Base-by-base conservation (phyloP, 805 yeast genomes). In the Saccharomyces paradoxus region DNA sequence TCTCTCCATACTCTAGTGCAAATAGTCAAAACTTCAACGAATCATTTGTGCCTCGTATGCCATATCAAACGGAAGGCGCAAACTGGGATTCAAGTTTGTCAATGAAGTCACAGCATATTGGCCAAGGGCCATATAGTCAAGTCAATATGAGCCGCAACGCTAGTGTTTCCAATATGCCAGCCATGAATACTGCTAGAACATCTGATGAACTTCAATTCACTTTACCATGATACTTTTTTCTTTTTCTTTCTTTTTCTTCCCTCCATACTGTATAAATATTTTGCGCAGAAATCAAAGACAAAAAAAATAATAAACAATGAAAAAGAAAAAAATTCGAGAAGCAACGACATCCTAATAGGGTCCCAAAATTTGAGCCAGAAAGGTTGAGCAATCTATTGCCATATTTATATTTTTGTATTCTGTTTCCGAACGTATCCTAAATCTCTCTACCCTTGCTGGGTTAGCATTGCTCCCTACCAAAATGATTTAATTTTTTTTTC, bases 401-500 rank as follows among this genome's bases (percentile, higher is more conserved):
- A 17, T 17, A 17, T 17, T 17, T 37, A 9, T 21, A 22, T 6
- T 37, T 37, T 37, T 37, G 44, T 37, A 37, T 37, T 37, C 22
- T 37, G 12, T 9, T 10, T 21, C 22, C 13, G 7, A 37, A 37
- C 24, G 22, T 37, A 17, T 37, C 44, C 22, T 8, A 17, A 17
- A 37, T 17, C 8, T 13, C 44, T 9, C 17, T 21, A 4, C 13
- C 24, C 4, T n/a, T 17, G 24, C 24, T 13, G 12, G 22, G 22
- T 8, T n/a, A 37, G 53, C 41, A 37, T 37, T 37, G 44, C 22
- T 37, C 24, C 44, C 9, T 32, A 24, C 41, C 41, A 49, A 21
- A 48, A 50, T 48, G 58, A 55, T 14, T 53, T 57, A 30, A 32
- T 31, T 52, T 31, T 21, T 47, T 22, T 32, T 27, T 13, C 30